Percentiles rank a stretch among this genome's conserved stretches.
Conservation (phyloP, 225 moss, liverwort and hornwort species). For the Neckera pumila region DNA sequence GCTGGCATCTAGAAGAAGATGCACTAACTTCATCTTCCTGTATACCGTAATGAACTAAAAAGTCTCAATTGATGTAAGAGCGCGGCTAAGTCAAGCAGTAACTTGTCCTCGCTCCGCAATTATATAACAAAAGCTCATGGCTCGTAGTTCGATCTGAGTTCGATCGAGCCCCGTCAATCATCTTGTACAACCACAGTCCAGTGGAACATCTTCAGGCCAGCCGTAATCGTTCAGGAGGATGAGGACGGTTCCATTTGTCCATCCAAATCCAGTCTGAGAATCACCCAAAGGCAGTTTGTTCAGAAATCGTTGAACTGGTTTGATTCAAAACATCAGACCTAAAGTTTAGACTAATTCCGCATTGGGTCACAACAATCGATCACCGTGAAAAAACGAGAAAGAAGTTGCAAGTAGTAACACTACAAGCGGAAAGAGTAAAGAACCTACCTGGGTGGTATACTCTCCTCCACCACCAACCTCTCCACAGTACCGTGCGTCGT, state of each 20-base stretch:
- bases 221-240: constrained; percentile 37
- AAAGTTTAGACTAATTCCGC: too few relatives aligned
- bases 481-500: constrained; percentile 52
- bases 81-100: not conserved
- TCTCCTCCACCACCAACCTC: constrained; percentile 62
- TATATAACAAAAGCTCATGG: constrained; percentile 10
- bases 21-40: constrained; percentile 15
- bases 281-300: not conserved
- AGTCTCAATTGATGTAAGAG: constrained; percentile 3
- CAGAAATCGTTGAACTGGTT: not conserved
- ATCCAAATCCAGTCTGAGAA: constrained; percentile 45
- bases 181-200: not conserved
- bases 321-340: not conserved
- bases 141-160: too few relatives aligned
- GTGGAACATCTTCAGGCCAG: constrained; percentile 38
- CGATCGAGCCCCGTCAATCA: not conserved
- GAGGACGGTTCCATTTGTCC: constrained; percentile 33
- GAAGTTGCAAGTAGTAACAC: too few relatives aligned
- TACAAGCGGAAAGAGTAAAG: not conserved
- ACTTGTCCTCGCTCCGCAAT: not conserved
- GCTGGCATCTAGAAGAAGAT: constrained; percentile 21
- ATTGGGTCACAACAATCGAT: too few relatives aligned
- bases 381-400: not conserved
- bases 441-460: constrained; percentile 50
- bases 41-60: not conserved